A percentile compares a stretch with the other conserved stretches of the same genome.
These are phyloP conservation scores for Alloteropsis semialata DNA, from an alignment of 176 grass and related monocot genomes.

Conservation along the genomic window DNA sequence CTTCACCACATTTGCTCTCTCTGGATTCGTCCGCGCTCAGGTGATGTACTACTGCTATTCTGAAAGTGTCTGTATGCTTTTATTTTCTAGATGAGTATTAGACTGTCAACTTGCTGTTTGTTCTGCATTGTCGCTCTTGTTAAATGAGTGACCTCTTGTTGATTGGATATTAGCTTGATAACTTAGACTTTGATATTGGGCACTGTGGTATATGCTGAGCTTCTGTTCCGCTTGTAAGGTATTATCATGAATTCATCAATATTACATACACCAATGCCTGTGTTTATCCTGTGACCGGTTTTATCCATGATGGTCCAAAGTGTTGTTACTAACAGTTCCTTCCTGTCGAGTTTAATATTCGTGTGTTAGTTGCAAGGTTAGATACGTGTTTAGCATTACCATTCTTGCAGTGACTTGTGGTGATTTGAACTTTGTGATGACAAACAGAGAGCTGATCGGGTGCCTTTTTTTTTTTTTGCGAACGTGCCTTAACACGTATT, in stretches of 20 bases:
- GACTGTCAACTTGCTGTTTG: not conserved
- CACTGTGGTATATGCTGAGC: not conserved
- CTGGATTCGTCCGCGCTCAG: slow-evolving; percentile 71
- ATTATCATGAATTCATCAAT: not conserved
- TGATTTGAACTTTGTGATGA: not conserved
- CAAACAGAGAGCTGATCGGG: not conserved
- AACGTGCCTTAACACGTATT: too few relatives aligned
- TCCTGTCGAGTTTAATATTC: not conserved
- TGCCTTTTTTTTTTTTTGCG: not conserved
- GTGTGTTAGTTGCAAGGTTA: not conserved
- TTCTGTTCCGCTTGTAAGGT: not conserved
- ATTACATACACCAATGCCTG: not conserved
- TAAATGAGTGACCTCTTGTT: not conserved
- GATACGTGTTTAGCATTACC: not conserved
- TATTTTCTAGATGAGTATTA: not conserved
- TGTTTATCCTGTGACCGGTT: not conserved
- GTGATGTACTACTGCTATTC: slow-evolving; percentile 11
- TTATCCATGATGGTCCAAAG: not conserved
- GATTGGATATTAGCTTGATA: not conserved
- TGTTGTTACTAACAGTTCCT: not conserved
- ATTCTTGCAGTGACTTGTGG: not conserved
- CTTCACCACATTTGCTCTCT: slow-evolving; percentile 68
- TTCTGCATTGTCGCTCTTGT: not conserved
- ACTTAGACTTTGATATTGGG: not conserved
- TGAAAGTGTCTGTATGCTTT: not conserved